A percentile compares a stretch with the other conserved stretches of the same genome.
These are phyloP conservation scores for Paratinospora sagittata DNA, from an alignment of 164 flowering plant species.

Conservation along the genomic window DNA sequence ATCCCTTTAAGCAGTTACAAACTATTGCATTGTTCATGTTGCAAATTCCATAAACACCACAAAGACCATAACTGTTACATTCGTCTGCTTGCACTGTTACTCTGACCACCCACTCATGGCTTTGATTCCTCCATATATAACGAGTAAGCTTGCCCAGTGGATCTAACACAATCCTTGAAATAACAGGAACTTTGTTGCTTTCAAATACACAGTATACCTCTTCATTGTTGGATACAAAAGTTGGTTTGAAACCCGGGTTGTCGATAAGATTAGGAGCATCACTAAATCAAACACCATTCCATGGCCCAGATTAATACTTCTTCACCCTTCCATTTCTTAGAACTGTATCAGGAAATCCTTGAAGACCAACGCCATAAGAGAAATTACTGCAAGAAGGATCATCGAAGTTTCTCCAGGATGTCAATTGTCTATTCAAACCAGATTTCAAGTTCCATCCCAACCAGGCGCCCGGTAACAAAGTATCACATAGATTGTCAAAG, in stretches of 20 bases:
- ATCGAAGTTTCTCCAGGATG: conserved; percentile 32
- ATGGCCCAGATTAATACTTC: conserved; percentile 20
- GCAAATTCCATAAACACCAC: conserved; percentile 9
- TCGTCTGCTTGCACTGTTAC: conserved; percentile 7
- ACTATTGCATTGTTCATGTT: neutral
- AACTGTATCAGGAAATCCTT: conserved; percentile 24
- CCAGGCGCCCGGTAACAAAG: conserved; percentile 28
- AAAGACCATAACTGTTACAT: neutral
- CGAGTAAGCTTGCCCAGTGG: conserved; percentile 6
- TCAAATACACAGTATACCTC: conserved; percentile 22
- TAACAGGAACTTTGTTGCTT: conserved; percentile 3
- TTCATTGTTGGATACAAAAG: conserved; percentile 8
- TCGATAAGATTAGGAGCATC: conserved; percentile 8
- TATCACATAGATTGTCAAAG: conserved; percentile 33
- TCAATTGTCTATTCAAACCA: conserved; percentile 14
- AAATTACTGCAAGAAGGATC: conserved; percentile 33
- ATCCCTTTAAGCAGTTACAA: conserved; percentile 8
- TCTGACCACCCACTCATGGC: conserved; percentile 6
- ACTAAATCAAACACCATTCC: conserved; percentile 29
- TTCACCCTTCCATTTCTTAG: conserved; percentile 6
- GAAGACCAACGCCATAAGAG: conserved; percentile 10
- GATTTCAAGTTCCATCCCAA: conserved; percentile 23
- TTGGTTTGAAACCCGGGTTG: conserved; percentile 7
- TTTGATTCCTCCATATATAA: conserved; percentile 1
- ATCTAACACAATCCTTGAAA: conserved; percentile 9